A percentile compares a stretch with the other conserved stretches of the same genome.
Conservation (phyloP, 2,329 filamentous ascomycete species). For the Trichocomaceae sp. region DNA sequence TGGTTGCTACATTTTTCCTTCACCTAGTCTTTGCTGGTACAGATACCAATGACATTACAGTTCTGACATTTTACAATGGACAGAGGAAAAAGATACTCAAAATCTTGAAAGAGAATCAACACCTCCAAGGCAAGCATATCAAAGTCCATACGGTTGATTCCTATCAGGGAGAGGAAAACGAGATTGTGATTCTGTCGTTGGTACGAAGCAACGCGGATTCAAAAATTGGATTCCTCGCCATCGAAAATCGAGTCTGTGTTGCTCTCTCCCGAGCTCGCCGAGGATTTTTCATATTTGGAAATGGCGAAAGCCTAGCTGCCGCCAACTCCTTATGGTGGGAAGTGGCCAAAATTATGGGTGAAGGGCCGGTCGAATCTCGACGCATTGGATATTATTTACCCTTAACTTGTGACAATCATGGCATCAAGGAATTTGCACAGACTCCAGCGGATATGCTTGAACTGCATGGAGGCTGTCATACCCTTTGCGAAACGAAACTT, state of each 20-base stretch:
- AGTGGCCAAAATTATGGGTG: slow-evolving; percentile 41
- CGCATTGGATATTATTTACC: slow-evolving; percentile 51
- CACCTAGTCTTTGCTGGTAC: slow-evolving; percentile 67
- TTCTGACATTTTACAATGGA: slow-evolving; percentile 83
- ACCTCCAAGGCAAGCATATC: slow-evolving; percentile 40
- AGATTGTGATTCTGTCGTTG: slow-evolving; percentile 71
- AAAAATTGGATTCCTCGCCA: slow-evolving; percentile 66
- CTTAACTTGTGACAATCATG: slow-evolving; percentile 58
- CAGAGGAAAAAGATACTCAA: slow-evolving; percentile 62
- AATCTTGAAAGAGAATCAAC: slow-evolving; percentile 35
- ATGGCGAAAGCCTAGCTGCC: slow-evolving; percentile 50
- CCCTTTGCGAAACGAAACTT: slow-evolving; percentile 39
- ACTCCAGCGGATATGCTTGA: slow-evolving; percentile 18
- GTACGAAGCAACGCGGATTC: slow-evolving; percentile 60
- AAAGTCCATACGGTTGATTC: slow-evolving; percentile 78
- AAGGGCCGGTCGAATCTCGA: slow-evolving; percentile 18
- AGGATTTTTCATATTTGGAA: slow-evolving; percentile 81
- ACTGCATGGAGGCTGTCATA: slow-evolving; percentile 49
- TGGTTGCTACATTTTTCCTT: slow-evolving; percentile 65
- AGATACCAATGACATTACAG: slow-evolving; percentile 57
- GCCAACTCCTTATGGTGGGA: slow-evolving; percentile 47
- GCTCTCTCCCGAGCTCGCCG: slow-evolving; percentile 64
- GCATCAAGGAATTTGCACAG: slow-evolving; percentile 45
- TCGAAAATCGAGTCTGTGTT: slow-evolving; percentile 57
- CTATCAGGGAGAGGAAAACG: slow-evolving; percentile 88